phyloP scores from a whole-genome alignment of 2,329 filamentous ascomycete species.

The Cadophora gregata region DNA sequence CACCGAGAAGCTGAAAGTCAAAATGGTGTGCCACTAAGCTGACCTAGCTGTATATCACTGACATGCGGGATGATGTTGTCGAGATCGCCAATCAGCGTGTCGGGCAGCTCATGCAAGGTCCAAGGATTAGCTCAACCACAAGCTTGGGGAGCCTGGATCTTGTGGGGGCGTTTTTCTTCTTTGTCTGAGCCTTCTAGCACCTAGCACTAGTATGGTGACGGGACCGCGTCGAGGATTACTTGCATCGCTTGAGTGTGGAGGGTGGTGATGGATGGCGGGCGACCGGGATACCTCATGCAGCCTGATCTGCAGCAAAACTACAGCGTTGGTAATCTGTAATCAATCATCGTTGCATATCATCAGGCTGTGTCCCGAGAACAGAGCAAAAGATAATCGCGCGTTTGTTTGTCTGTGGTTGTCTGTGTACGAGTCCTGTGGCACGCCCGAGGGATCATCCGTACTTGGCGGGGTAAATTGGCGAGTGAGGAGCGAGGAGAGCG shows the following conservation, averaged over 20 bases:
- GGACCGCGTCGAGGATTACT: not conserved
- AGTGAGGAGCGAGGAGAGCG: not conserved
- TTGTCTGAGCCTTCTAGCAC: not conserved
- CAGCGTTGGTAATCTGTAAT: slow-evolving; percentile 4
- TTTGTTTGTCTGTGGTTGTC: slow-evolving; percentile 2
- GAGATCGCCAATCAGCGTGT: slow-evolving; percentile 1
- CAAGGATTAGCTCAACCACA: not conserved
- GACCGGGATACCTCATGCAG: not conserved
- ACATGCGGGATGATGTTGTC: slow-evolving; percentile 14
- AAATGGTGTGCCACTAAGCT: slow-evolving; percentile 11
- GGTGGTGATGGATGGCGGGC: not conserved
- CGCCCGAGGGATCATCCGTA: slow-evolving; percentile 5
- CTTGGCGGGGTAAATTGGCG: slow-evolving; percentile 9
- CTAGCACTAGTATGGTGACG: not conserved
- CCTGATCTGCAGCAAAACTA: not conserved
- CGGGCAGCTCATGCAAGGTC: slow-evolving; percentile 14
- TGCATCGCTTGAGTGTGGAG: not conserved
- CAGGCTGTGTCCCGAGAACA: not conserved
- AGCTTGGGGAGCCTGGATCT: not conserved
- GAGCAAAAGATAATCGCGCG: not conserved
- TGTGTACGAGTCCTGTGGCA: slow-evolving; percentile 11
- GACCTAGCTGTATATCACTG: slow-evolving; percentile 3
- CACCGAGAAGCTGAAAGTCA: not conserved
- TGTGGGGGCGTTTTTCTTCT: not conserved
- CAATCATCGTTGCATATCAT: not conserved